A percentile compares a stretch with the other conserved stretches of the same genome.
Conservation (phyloP, 257 asterid species). For the Echium plantagineum region DNA sequence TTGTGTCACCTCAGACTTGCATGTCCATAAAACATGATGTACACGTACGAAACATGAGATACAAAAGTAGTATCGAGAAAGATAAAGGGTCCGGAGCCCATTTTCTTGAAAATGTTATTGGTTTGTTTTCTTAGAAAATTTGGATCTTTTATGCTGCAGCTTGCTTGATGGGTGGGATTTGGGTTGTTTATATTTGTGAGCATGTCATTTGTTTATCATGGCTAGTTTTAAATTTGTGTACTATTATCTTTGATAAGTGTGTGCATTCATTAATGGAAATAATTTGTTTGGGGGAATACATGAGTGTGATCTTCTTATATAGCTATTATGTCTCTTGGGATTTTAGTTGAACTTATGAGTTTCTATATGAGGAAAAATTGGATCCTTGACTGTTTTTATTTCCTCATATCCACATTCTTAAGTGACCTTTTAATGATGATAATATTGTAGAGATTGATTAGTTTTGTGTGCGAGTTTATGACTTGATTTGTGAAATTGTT, state of each 20-base stretch:
- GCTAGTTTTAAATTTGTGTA: not conserved
- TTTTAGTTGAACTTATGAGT: not conserved
- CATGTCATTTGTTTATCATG: not conserved
- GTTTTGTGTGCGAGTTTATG: not conserved
- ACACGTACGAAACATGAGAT: too few relatives aligned
- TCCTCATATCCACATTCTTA: not conserved
- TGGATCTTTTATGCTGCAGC: conserved; percentile 1
- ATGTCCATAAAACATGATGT: too few relatives aligned
- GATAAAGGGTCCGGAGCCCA: too few relatives aligned
- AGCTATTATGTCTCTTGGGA: not conserved
- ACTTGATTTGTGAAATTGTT: not conserved
- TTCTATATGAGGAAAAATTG: conserved; percentile 6
- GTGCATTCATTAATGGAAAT: not conserved
- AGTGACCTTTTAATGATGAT: not conserved
- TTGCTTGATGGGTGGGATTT: conserved; percentile 3
- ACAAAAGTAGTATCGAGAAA: too few relatives aligned
- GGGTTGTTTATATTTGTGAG: not conserved
- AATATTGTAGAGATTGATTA: not conserved
- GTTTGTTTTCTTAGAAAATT: not conserved
- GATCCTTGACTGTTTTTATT: conserved; percentile 4
- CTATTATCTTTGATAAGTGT: not conserved
- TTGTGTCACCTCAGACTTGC: too few relatives aligned
- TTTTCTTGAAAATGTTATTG: too few relatives aligned
- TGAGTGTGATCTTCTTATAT: not conserved
- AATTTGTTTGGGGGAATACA: not conserved